Conservation (phyloP, 345 rosid genomes). For the Microthlaspi erraticum region DNA sequence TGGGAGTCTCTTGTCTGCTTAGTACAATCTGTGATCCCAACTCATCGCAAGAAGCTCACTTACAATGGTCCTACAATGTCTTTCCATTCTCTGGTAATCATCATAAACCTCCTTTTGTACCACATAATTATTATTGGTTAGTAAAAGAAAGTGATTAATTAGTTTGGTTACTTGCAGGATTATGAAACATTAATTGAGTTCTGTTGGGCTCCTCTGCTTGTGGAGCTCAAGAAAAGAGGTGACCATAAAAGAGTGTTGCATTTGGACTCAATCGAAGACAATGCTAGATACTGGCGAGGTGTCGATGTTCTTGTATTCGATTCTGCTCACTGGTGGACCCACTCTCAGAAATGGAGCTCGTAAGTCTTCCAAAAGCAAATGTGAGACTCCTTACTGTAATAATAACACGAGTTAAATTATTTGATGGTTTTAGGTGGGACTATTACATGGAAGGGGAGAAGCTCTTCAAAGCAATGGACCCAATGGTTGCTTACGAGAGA, state of each 20-base stretch:
- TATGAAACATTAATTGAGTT: slow-evolving; percentile 82
- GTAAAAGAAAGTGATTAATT: background rate
- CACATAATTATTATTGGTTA: slow-evolving; percentile 21
- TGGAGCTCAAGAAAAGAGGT: slow-evolving; percentile 68
- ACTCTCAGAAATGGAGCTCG: slow-evolving; percentile 58
- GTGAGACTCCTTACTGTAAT: background rate
- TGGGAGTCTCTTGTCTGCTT: slow-evolving; percentile 97
- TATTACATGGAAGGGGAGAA: slow-evolving; percentile 58
- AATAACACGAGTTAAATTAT: slow-evolving; percentile 6
- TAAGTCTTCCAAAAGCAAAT: slow-evolving; percentile 26
- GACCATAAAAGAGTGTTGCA: slow-evolving; percentile 70
- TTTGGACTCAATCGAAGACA: slow-evolving; percentile 87
- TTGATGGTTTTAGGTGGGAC: slow-evolving; percentile 70
- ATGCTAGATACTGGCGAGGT: slow-evolving; percentile 89
- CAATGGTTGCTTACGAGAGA: slow-evolving; percentile 71
- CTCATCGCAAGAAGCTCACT: slow-evolving; percentile 62
- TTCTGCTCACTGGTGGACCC: slow-evolving; percentile 99
- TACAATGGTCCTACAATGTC: slow-evolving; percentile 88
- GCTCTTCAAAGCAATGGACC: slow-evolving; percentile 62
- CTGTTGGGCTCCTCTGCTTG: slow-evolving; percentile 93
- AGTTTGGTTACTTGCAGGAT: slow-evolving; percentile 53
- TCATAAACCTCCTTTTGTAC: slow-evolving; percentile 14
- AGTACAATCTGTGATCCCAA: slow-evolving; percentile 85
- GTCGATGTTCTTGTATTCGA: slow-evolving; percentile 89
- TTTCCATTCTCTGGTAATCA: slow-evolving; percentile 76